Conservation (phyloP, 1,284 basidiomycete species). For the Tilletia indica region DNA sequence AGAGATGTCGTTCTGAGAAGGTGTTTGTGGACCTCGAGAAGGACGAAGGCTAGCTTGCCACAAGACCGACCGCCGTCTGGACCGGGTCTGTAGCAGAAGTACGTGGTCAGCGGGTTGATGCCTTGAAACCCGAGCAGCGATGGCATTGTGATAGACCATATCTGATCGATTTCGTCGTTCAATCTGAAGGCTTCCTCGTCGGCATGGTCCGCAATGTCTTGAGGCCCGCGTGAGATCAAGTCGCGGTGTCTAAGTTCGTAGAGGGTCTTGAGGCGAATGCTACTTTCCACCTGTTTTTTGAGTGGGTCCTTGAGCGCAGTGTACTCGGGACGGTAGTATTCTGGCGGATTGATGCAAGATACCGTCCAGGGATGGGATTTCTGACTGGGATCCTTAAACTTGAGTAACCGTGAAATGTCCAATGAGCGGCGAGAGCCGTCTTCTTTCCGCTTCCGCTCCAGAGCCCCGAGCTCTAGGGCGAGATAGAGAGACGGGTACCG, state of each 20-base stretch:
- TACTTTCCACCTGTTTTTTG: slow-evolving; percentile 21
- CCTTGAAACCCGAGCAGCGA: slow-evolving; percentile 69
- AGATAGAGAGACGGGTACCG: slow-evolving; percentile 68
- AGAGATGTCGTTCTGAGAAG: slow-evolving; percentile 72
- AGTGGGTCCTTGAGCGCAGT: neutral
- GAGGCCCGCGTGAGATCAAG: slow-evolving; percentile 30
- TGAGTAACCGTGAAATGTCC: slow-evolving; percentile 32
- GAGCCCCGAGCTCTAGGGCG: slow-evolving; percentile 64
- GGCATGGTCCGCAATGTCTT: slow-evolving; percentile 27
- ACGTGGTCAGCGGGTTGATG: slow-evolving; percentile 73
- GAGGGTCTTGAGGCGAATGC: slow-evolving; percentile 38
- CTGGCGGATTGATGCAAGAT: slow-evolving; percentile 24
- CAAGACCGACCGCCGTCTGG: slow-evolving; percentile 2
- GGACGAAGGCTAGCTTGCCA: slow-evolving; percentile 58
- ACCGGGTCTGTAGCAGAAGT: slow-evolving; percentile 66
- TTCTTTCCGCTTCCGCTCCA: slow-evolving; percentile 63
- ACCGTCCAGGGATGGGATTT: slow-evolving; percentile 20
- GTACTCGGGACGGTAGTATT: slow-evolving; percentile 28
- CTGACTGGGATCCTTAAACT: slow-evolving; percentile 21
- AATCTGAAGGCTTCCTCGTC: slow-evolving; percentile 18
- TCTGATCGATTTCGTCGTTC: slow-evolving; percentile 29
- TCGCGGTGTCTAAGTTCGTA: slow-evolving; percentile 37
- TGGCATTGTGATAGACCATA: slow-evolving; percentile 65
- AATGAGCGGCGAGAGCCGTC: slow-evolving; percentile 57
- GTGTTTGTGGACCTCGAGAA: slow-evolving; percentile 79